Evolutionary conservation across 768 basidiomycete genomes (phyloP).

Genomic region (Tylopilus felleus): DNA sequence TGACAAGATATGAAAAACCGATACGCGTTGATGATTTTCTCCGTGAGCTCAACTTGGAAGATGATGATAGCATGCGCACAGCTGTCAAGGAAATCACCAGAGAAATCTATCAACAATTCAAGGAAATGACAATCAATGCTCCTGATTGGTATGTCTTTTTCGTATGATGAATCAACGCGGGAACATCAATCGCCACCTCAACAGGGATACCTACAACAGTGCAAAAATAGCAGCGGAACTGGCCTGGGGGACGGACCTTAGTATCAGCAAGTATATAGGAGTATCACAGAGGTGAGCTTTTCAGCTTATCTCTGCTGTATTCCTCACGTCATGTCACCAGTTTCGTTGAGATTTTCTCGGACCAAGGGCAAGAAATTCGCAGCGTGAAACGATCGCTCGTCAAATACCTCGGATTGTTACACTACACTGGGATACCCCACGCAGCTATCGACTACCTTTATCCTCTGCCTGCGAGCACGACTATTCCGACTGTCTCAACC

Average conservation of each 20-base stretch:
- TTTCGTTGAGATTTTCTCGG: constrained; percentile 22
- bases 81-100: constrained; percentile 59
- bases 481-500: no score
- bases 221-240: neutral
- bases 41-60: neutral
- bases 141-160: constrained; percentile 55
- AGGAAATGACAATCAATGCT: constrained; percentile 20
- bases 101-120: constrained; percentile 46
- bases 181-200: constrained; percentile 3
- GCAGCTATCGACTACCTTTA: constrained; percentile 42
- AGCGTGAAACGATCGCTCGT: constrained; percentile 43
- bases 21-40: constrained; percentile 10
- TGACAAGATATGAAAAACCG: constrained; percentile 5
- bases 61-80: constrained; percentile 39
- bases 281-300: constrained; percentile 54
- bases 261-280: constrained; percentile 48
- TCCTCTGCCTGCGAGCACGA: constrained; percentile 31
- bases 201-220: neutral
- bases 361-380: constrained; percentile 12
- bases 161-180: constrained; percentile 1
- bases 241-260: constrained; percentile 44
- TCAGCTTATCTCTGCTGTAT: neutral
- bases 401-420: constrained; percentile 55
- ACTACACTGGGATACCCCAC: constrained; percentile 51
- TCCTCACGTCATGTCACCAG: constrained; percentile 3